phyloP scores from a whole-genome alignment of 257 asterid species.

The Craterostigma plantagineum region DNA sequence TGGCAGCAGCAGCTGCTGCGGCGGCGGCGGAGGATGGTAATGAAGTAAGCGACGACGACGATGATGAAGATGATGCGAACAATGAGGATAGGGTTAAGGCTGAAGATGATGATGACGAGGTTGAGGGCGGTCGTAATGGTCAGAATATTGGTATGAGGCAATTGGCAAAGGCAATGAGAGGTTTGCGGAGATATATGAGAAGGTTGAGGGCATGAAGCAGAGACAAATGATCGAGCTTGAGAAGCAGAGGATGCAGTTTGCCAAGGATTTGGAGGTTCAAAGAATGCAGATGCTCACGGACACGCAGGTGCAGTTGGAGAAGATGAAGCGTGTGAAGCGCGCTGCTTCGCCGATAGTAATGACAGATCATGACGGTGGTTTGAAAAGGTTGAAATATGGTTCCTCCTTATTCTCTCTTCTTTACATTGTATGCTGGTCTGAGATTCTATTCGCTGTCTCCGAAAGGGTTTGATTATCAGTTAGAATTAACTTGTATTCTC shows the following conservation, averaged over 20 bases:
- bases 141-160: slow-evolving; percentile 14
- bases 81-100: slow-evolving; percentile 1
- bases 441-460: too few species aligned
- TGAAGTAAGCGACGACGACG: slow-evolving; percentile 13
- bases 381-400: too few species aligned
- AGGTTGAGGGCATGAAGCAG: slow-evolving; percentile 2
- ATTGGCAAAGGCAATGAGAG: slow-evolving; percentile 30
- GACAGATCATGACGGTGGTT: too few species aligned
- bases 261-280: slow-evolving; percentile 15
- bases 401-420: too few species aligned
- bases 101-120: slow-evolving; percentile 12
- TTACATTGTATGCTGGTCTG: too few species aligned
- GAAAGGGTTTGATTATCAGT: too few species aligned
- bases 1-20: slow-evolving; percentile 17
- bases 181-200: neutral
- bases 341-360: neutral
- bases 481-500: too few species aligned
- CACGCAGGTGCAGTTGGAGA: slow-evolving; percentile 30
- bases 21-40: slow-evolving; percentile 16
- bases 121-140: neutral
- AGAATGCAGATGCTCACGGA: slow-evolving; percentile 19
- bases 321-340: slow-evolving; percentile 7
- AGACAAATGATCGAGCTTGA: slow-evolving; percentile 1
- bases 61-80: slow-evolving; percentile 10
- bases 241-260: slow-evolving; percentile 6